Evolutionary conservation across 129 eudicot genomes (phyloP), one percentile per base, ranked within the genome.

Genomic region (Lonicera japonica): DNA sequence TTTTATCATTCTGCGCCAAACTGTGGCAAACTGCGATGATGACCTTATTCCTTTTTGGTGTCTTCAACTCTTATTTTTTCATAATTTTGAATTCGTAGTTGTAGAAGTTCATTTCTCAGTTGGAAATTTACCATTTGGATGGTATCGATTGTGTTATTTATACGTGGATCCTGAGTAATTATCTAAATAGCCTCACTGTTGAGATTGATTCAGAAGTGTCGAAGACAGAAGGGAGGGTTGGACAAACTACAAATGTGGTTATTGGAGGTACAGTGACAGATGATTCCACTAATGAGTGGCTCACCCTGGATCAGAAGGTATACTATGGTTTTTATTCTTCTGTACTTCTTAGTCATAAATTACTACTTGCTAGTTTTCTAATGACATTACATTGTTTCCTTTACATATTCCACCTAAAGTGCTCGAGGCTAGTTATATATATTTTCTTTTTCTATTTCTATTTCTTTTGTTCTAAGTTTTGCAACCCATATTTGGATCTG

Each of bases 221-320:
- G 11, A 87, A 80, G 82, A 75, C 86, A 40, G 88, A 87, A 84
- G 98, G 96, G 41, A 80, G 98, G 69, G 82, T 92, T 58, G 91
- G 98, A 25, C 86, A 84, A 74, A 79, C 87, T 41, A 85, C 91
- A 0, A 92, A 79, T 61, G 80, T 92, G 63, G 80, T 87, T 29
- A 87, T 92, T 40, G 98, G 98, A 47, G 98, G 98, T 41, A 85
- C 98, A 40, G 85, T 85, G 19, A 63, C 82, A 1, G 81, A 88
- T 63, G 96, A 87, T 66, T 83, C 98, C 0, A 78, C 84, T 18
- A 68, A 77, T 66, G 92, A 86, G 64, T 78, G 86, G 81, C 78
- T 83, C 64, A 73, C 75, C 71, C 70, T 83, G 43, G 89, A 74
- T 74, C 71, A 86, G 72, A 82, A 89, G 90, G 97, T 85, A 54